These are phyloP conservation scores for Leishmania guyanensis DNA, from an alignment of 208 protist genomes.

Conservation along the genomic window DNA sequence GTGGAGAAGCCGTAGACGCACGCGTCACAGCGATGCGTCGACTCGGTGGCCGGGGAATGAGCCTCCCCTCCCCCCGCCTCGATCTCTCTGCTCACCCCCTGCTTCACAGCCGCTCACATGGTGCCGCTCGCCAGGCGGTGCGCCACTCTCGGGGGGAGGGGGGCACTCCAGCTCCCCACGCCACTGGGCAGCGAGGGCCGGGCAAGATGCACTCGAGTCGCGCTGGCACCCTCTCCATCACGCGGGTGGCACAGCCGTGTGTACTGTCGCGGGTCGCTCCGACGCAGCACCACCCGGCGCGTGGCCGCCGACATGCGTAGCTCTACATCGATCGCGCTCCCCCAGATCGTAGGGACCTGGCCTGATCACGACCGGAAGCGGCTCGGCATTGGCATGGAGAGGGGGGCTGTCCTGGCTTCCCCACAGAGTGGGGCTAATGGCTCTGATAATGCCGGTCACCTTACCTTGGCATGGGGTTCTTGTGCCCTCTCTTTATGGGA, in stretches of 20 bases:
- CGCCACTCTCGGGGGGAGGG: no score
- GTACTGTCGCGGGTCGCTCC: no score
- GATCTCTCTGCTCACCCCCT: background rate
- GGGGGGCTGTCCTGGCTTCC: background rate
- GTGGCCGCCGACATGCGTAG: no score
- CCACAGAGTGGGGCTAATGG: background rate
- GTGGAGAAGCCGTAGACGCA: background rate
- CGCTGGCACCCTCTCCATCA: no score
- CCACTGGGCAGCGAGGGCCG: no score
- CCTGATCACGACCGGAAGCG: background rate
- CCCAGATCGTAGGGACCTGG: no score
- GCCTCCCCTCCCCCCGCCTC: background rate
- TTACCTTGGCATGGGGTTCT: background rate
- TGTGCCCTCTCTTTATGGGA: no score
- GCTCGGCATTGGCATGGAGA: background rate
- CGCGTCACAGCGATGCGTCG: background rate
- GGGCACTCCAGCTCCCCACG: no score
- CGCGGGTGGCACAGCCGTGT: no score
- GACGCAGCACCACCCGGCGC: no score
- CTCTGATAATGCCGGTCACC: background rate
- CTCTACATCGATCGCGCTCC: no score
- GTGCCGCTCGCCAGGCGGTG: background rate
- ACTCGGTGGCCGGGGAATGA: background rate
- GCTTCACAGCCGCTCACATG: background rate
- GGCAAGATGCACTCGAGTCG: no score